Conservation (phyloP, 2,329 filamentous ascomycete genomes). For the Rutstroemia sp. region DNA sequence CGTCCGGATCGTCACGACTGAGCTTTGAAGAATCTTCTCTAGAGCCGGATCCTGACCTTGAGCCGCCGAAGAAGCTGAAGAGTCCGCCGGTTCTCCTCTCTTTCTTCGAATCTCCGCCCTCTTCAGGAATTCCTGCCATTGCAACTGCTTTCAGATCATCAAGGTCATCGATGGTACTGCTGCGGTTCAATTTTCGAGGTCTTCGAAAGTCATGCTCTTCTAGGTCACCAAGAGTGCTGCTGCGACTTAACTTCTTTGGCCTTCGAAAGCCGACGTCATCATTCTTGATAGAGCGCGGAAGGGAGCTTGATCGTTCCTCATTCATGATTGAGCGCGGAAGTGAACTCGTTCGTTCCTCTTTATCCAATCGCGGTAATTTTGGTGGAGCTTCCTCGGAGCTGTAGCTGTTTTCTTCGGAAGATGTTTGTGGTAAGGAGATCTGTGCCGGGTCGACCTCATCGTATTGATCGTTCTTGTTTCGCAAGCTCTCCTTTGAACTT, state of each 20-base stretch:
- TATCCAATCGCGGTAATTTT: background rate
- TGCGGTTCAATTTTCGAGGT: conserved; percentile 32
- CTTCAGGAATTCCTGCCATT: conserved; percentile 35
- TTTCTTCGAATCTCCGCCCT: conserved; percentile 33
- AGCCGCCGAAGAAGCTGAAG: conserved; percentile 34
- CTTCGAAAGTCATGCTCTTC: conserved; percentile 10
- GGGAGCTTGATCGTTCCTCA: no score
- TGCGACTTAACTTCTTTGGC: no score
- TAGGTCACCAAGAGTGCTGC: no score
- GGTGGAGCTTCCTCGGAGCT: conserved; percentile 13
- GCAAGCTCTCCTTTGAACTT: conserved; percentile 22
- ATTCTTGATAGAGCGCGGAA: no score
- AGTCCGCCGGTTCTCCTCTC: conserved; percentile 33
- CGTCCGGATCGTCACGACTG: conserved; percentile 24
- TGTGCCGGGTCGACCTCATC: conserved; percentile 26
- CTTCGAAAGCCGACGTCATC: no score
- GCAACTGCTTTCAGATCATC: conserved; percentile 41
- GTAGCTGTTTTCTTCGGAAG: conserved; percentile 21
- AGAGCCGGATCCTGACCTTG: conserved; percentile 29
- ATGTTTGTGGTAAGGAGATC: conserved; percentile 24
- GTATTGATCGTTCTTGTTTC: conserved; percentile 18
- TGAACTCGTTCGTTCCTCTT: no score
- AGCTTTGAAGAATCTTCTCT: conserved; percentile 21
- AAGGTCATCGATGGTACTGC: conserved; percentile 37
- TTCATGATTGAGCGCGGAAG: no score